A percentile compares a stretch with the other conserved stretches of the same genome.
Conservation (phyloP, 768 basidiomycete species). For the Tricholomella constricta region DNA sequence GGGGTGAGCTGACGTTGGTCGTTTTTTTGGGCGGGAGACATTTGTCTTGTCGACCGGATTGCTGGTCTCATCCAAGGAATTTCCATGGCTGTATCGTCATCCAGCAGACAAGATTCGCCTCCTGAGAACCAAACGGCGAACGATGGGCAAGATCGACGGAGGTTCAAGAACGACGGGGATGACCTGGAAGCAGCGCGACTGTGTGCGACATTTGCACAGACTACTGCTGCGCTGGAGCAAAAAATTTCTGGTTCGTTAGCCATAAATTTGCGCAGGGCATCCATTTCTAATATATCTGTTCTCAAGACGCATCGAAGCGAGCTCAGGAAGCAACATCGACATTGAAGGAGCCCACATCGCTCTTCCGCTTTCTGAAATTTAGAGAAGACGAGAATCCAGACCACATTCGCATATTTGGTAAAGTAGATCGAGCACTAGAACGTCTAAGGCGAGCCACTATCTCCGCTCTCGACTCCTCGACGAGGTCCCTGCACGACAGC, state of each 20-base stretch:
- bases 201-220: conserved; percentile 46
- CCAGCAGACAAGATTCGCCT: not conserved
- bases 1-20: not conserved
- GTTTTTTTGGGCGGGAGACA: conserved; percentile 45
- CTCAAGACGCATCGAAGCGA: conserved; percentile 14
- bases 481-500: conserved; percentile 7
- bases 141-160: not conserved
- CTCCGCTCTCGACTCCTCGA: conserved; percentile 43
- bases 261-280: not conserved
- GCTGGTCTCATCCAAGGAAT: conserved; percentile 37
- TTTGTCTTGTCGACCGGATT: conserved; percentile 49
- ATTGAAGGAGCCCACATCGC: conserved; percentile 16
- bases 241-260: conserved; percentile 16
- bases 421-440: conserved; percentile 64
- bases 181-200: conserved; percentile 41
- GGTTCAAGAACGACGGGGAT: conserved; percentile 12
- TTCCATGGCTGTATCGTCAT: conserved; percentile 19
- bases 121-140: not conserved
- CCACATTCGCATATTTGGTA: conserved; percentile 41
- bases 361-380: conserved; percentile 16
- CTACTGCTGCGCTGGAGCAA: conserved; percentile 40
- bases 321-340: conserved; percentile 21
- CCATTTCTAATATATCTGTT: not conserved
- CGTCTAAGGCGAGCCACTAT: conserved; percentile 52
- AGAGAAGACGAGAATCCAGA: conserved; percentile 31